These are phyloP conservation scores for Berberis vulgaris DNA, from an alignment of 164 flowering plant genomes.

Conservation along the genomic window DNA sequence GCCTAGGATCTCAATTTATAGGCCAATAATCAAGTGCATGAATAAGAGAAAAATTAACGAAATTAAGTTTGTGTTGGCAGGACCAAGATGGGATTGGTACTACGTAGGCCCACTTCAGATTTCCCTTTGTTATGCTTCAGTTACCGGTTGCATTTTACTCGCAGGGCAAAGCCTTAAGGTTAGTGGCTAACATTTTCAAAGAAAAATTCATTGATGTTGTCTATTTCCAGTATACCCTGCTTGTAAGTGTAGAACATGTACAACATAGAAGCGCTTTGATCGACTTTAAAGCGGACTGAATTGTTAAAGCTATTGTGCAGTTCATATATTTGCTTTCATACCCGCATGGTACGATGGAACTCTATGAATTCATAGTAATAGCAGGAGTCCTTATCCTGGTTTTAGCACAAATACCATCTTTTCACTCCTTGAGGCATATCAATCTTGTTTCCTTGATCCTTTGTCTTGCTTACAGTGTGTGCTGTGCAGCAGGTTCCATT, in stretches of 20 bases:
- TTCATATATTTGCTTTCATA: constrained; percentile 49
- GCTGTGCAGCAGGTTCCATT: constrained; percentile 67
- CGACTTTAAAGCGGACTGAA: neutral
- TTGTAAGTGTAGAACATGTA: neutral
- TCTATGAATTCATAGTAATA: constrained; percentile 60
- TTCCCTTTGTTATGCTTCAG: constrained; percentile 69
- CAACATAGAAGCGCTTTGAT: neutral
- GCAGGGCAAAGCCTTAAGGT: constrained; percentile 85
- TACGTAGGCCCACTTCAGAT: constrained; percentile 70
- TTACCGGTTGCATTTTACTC: constrained; percentile 44
- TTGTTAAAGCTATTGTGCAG: constrained; percentile 27
- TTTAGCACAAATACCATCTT: constrained; percentile 88
- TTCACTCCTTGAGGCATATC: constrained; percentile 86
- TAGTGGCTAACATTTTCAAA: neutral
- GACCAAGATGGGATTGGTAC: constrained; percentile 60
- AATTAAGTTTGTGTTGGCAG: constrained; percentile 18
- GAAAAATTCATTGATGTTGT: neutral
- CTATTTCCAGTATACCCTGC: neutral
- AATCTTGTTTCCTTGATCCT: constrained; percentile 63
- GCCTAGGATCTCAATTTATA: too few species aligned
- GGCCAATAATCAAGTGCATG: too few species aligned
- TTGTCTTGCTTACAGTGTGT: constrained; percentile 66
- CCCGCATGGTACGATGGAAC: constrained; percentile 62
- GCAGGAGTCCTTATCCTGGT: constrained; percentile 65
- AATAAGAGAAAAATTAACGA: too few species aligned